A percentile compares a stretch with the other conserved stretches of the same genome.
These are phyloP conservation scores for Lachancea quebecensis DNA, from an alignment of 805 yeast species.

Conservation along the genomic window DNA sequence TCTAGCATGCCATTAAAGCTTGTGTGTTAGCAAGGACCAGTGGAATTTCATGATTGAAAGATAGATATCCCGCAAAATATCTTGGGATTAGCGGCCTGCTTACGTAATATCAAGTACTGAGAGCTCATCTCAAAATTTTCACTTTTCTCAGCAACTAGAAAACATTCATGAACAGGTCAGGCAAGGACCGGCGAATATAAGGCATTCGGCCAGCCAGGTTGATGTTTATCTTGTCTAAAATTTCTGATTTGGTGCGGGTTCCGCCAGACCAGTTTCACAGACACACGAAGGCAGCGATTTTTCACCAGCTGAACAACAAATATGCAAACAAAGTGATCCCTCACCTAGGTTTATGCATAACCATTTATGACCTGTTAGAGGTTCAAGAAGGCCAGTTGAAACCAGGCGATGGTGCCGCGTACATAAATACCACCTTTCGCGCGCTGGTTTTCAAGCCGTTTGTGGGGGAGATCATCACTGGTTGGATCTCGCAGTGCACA, in stretches of 20 bases:
- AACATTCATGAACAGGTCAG: too few species aligned
- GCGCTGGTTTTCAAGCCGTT: conserved; percentile 86
- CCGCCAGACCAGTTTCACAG: conserved; percentile 79
- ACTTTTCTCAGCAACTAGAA: neutral
- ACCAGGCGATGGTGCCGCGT: conserved; percentile 93
- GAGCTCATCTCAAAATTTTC: conserved; percentile 9
- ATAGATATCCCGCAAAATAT: neutral
- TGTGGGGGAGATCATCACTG: conserved; percentile 85
- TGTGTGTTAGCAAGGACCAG: too few species aligned
- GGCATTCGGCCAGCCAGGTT: neutral
- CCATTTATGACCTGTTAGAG: conserved; percentile 76
- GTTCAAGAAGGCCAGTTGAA: conserved; percentile 82
- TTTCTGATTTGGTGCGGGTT: conserved; percentile 79
- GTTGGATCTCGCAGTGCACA: conserved; percentile 87
- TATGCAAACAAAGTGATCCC: conserved; percentile 81
- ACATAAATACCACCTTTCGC: conserved; percentile 66
- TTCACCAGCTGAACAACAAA: conserved; percentile 74
- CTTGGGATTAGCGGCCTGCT: neutral
- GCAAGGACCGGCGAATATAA: too few species aligned
- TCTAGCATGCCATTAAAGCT: too few species aligned
- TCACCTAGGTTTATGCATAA: conserved; percentile 75
- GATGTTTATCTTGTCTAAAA: conserved; percentile 80
- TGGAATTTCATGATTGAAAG: too few species aligned
- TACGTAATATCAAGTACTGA: conserved; percentile 1
- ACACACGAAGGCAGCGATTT: conserved; percentile 64